phyloP scores from a whole-genome alignment of 2,329 filamentous ascomycete species.

The Verticillium isaacii region DNA sequence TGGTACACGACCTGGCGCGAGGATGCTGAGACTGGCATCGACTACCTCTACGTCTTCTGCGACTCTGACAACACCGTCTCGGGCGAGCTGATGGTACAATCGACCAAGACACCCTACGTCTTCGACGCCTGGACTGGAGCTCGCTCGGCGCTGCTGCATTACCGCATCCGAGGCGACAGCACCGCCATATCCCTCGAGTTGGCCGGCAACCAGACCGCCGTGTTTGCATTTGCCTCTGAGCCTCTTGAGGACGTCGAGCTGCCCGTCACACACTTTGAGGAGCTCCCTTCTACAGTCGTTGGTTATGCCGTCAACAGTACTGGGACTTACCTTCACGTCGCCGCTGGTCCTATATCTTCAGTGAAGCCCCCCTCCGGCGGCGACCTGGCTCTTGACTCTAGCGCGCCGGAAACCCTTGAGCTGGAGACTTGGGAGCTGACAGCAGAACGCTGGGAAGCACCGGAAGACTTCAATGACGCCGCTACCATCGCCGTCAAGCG shows the following conservation, averaged over 20 bases:
- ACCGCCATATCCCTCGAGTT: slow-evolving; percentile 4
- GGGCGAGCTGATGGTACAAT: slow-evolving; percentile 1
- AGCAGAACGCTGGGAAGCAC: slow-evolving; percentile 8
- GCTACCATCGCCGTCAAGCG: slow-evolving; percentile 1
- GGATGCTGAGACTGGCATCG: background rate
- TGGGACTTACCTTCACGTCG: background rate
- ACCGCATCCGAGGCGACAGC: background rate
- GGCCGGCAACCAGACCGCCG: slow-evolving; percentile 4
- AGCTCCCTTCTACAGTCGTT: background rate
- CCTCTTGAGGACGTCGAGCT: background rate
- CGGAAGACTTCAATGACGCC: slow-evolving; percentile 3
- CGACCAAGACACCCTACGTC: background rate
- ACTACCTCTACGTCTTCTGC: slow-evolving; percentile 5
- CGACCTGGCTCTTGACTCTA: background rate
- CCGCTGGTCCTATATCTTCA: background rate
- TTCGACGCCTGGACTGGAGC: slow-evolving; percentile 7
- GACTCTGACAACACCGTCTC: background rate
- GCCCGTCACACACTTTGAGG: background rate
- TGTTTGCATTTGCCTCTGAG: background rate
- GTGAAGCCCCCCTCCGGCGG: too few species aligned
- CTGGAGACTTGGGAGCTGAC: slow-evolving; percentile 1
- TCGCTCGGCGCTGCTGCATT: background rate
- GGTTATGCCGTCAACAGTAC: background rate
- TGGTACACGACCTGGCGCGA: slow-evolving; percentile 7
- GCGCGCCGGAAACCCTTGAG: background rate